These are phyloP conservation scores for Naematelia encephala DNA, from an alignment of 768 basidiomycete genomes.

Conservation along the genomic window DNA sequence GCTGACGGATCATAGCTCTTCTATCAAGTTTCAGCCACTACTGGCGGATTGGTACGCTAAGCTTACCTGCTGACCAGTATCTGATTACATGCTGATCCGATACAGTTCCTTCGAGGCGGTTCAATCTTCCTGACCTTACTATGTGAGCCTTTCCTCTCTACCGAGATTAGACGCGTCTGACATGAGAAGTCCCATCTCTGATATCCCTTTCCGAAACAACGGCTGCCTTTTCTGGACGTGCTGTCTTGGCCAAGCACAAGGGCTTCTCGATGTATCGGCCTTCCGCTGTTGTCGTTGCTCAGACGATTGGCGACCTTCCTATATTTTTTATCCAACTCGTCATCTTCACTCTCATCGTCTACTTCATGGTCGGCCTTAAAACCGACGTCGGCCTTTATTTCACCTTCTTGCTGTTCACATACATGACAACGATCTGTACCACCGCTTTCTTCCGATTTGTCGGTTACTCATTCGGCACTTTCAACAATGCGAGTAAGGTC, in stretches of 20 bases:
- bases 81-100: not conserved
- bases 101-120: conserved; percentile 67
- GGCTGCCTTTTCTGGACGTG: conserved; percentile 44
- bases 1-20: conserved; percentile 53
- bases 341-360: conserved; percentile 44
- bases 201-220: conserved; percentile 42
- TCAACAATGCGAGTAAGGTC: conserved; percentile 47
- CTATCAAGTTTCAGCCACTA: conserved; percentile 58
- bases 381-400: conserved; percentile 32
- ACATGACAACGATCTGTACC: conserved; percentile 23
- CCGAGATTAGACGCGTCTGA: not conserved
- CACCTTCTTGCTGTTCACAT: conserved; percentile 30
- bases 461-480: conserved; percentile 41
- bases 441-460: conserved; percentile 43
- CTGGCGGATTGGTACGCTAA: conserved; percentile 55
- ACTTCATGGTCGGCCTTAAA: conserved; percentile 41
- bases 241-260: conserved; percentile 48
- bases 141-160: conserved; percentile 5
- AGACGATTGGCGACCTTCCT: conserved; percentile 53
- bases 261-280: conserved; percentile 45
- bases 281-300: conserved; percentile 53
- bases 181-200: conserved; percentile 16
- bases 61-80: not conserved
- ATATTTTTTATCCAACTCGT: conserved; percentile 46
- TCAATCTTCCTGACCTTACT: conserved; percentile 68